These are phyloP conservation scores for Cucumis cinereus DNA, from an alignment of 306 rosid species.

Conservation along the genomic window DNA sequence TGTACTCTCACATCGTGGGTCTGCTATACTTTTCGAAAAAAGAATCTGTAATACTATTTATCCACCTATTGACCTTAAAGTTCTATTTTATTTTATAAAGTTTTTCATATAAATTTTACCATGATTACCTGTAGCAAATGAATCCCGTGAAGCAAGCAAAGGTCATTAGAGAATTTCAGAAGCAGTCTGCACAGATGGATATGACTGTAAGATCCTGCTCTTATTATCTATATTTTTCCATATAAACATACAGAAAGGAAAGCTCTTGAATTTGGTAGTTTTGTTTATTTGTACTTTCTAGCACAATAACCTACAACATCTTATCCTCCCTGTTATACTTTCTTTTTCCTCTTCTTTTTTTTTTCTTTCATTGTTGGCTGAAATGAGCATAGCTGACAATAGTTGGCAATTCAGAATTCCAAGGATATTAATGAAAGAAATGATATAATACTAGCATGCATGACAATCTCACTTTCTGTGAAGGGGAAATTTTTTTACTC, in stretches of 20 bases:
- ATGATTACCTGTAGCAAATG: slow-evolving; percentile 70
- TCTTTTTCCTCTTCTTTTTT: not conserved
- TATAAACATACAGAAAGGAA: not conserved
- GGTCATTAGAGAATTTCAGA: slow-evolving; percentile 71
- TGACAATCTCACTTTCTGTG: not conserved
- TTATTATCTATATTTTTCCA: not conserved
- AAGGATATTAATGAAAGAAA: not conserved
- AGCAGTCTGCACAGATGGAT: slow-evolving; percentile 98
- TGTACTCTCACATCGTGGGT: not conserved
- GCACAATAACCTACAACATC: not conserved
- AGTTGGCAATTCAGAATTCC: not conserved
- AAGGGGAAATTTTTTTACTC: not conserved
- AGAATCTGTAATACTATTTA: not conserved
- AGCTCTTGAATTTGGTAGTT: not conserved
- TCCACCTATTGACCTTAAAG: not conserved
- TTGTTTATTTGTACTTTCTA: not conserved
- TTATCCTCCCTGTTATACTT: not conserved
- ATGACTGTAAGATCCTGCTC: slow-evolving; percentile 71
- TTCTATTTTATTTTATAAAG: not conserved
- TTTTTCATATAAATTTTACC: not conserved
- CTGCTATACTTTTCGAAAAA: not conserved
- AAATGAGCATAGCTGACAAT: not conserved
- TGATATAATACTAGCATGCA: not conserved
- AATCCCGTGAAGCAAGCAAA: slow-evolving; percentile 79
- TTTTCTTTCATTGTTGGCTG: not conserved